Evolutionary conservation across 1,284 basidiomycete genomes (phyloP), one percentile per base, ranked within the genome.

Genomic region (Cystobasidium pallidum): DNA sequence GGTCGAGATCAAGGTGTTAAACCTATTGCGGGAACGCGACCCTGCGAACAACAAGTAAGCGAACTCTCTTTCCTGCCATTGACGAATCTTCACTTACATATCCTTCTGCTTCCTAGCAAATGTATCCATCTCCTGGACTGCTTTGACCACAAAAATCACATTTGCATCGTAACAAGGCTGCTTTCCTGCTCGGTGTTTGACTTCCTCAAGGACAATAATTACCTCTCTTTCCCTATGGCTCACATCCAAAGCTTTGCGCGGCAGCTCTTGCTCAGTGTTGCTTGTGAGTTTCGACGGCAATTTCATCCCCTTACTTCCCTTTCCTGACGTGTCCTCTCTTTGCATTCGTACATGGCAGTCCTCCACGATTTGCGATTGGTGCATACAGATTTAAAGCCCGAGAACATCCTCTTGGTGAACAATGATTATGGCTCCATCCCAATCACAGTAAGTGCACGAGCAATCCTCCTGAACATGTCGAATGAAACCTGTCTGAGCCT

Each of bases 141-240:
- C 85, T 99, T 99, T 81, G 94, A 97, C 84, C 94, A 92, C 82
- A 88, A 91, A 76, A 97, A 97, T 82, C 96, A 99, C 81, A 94
- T 98, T 77, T 99, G 96, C 81, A 86, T 99, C 51, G 96, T 99
- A 55, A 94, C 94, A 7, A 95, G 98, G 81, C 86, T 99, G 41
- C 86, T 98, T 62, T 94, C 94, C 76, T 92, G 94, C 88, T 98
- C 94, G 82, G 91, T 99, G 26, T 99, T 98, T 80, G 96, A 99
- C 81, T 99, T 99, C 80, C 85, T 99, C 78, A 99, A 98, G 84
- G 92, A 96, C 80, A 99, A 99, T 82, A 88, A 91, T 74, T 99
- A 98, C 82, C 88, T 91, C 58, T 93, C 96, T 1, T 99, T 99
- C 81, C 95, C 95, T 68, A 89, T 92, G 75, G 86, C 88, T 75